Evolutionary conservation across 1,284 basidiomycete genomes (phyloP).

Genomic region (Melanopsichium pennsylvanicum): DNA sequence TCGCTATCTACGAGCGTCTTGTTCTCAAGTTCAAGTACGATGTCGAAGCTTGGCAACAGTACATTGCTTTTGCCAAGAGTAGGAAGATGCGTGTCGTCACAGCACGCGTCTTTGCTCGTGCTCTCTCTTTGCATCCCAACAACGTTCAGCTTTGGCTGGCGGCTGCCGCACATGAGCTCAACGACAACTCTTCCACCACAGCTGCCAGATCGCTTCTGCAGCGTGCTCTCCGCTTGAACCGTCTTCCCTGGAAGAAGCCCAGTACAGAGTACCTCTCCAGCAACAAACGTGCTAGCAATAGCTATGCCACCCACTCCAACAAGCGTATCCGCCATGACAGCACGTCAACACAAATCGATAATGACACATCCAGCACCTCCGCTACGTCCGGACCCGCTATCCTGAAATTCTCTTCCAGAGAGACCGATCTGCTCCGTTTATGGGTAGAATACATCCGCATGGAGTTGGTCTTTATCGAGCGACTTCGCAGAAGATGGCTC

Average conservation of each 20-base stretch:
- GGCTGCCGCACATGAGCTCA: slow-evolving; percentile 84
- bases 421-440: slow-evolving; percentile 53
- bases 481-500: slow-evolving; percentile 80
- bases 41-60: slow-evolving; percentile 85
- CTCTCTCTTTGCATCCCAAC: slow-evolving; percentile 84
- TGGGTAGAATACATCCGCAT: slow-evolving; percentile 75
- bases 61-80: slow-evolving; percentile 81
- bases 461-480: slow-evolving; percentile 88
- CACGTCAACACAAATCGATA: neutral
- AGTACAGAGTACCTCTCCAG: neutral
- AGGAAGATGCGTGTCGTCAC: slow-evolving; percentile 82
- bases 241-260: slow-evolving; percentile 30
- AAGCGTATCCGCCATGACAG: slow-evolving; percentile 9
- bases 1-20: slow-evolving; percentile 89
- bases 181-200: slow-evolving; percentile 75
- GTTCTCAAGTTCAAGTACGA: slow-evolving; percentile 88
- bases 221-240: slow-evolving; percentile 75
- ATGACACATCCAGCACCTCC: neutral
- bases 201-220: slow-evolving; percentile 84
- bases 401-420: slow-evolving; percentile 38
- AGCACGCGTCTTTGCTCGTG: slow-evolving; percentile 72
- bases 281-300: slow-evolving; percentile 16
- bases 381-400: slow-evolving; percentile 27
- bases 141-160: slow-evolving; percentile 82
- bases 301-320: slow-evolving; percentile 6